phyloP scores from a whole-genome alignment of 164 flowering plant genomes.

The Paratinospora sagittata region DNA sequence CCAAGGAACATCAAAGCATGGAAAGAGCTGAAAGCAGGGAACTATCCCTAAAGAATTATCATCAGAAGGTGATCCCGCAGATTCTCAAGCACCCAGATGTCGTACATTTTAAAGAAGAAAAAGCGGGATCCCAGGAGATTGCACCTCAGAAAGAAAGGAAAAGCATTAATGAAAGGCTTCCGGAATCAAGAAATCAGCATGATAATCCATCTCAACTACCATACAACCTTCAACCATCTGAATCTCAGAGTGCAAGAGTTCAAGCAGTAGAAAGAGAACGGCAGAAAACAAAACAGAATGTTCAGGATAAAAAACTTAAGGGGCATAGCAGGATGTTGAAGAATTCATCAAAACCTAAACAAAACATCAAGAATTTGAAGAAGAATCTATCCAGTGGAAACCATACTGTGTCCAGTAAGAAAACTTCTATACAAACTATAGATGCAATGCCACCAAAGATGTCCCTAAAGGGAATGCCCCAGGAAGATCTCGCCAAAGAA shows the following conservation, averaged over 20 bases:
- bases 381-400: conserved; percentile 25
- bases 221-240: conserved; percentile 19
- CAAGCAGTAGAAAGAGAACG: conserved; percentile 21
- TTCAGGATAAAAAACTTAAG: conserved; percentile 23
- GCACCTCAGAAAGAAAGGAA: conserved; percentile 28
- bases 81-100: conserved; percentile 18
- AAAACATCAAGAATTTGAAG: conserved; percentile 8
- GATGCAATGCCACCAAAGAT: conserved; percentile 16
- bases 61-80: conserved; percentile 14
- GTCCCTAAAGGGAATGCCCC: conserved; percentile 10
- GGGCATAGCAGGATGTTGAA: conserved; percentile 20
- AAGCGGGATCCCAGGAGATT: conserved; percentile 11
- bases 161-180: conserved; percentile 8
- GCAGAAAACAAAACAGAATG: conserved; percentile 21
- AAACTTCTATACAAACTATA: conserved; percentile 15
- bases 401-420: conserved; percentile 19
- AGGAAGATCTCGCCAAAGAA: conserved; percentile 18
- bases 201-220: conserved; percentile 23
- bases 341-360: conserved; percentile 20
- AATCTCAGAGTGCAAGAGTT: no score
- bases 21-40: conserved; percentile 23
- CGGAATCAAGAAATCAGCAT: conserved; percentile 13
- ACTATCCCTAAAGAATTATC: conserved; percentile 16
- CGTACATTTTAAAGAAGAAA: conserved; percentile 15
- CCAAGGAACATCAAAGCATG: conserved; percentile 20